These are phyloP conservation scores for Boletus edulis DNA, from an alignment of 768 basidiomycete species.

Conservation along the genomic window DNA sequence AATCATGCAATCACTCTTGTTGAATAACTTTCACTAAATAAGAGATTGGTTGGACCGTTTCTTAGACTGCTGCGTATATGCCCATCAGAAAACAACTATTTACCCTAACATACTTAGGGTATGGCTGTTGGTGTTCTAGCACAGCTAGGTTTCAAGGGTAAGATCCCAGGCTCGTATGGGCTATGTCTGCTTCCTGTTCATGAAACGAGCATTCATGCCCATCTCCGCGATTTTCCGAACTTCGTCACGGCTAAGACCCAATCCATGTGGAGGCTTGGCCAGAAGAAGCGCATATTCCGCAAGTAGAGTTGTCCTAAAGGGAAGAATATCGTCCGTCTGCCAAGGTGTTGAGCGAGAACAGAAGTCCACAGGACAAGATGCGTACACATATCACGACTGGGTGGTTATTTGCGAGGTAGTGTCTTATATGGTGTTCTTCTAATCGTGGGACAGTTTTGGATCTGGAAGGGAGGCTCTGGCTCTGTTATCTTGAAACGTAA, in stretches of 20 bases:
- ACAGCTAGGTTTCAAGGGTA: neutral
- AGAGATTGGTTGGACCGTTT: neutral
- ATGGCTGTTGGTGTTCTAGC: neutral
- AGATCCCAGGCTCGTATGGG: neutral
- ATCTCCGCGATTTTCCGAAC: constrained; percentile 55
- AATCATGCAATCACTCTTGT: neutral
- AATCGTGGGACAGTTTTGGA: constrained; percentile 66
- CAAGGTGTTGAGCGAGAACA: neutral
- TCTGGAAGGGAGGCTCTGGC: constrained; percentile 31
- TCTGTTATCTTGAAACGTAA: neutral
- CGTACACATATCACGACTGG: constrained; percentile 75
- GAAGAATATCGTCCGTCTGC: constrained; percentile 81
- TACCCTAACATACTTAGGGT: neutral
- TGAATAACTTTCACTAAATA: neutral
- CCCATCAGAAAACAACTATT: neutral
- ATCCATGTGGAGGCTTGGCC: constrained; percentile 66
- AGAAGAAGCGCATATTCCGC: constrained; percentile 81
- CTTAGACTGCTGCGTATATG: neutral
- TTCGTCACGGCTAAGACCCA: constrained; percentile 62
- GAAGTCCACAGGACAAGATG: neutral
- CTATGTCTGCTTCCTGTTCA: neutral
- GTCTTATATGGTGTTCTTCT: constrained; percentile 69
- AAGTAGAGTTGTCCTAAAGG: constrained; percentile 70
- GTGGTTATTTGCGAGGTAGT: constrained; percentile 61
- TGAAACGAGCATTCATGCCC: constrained; percentile 48